Evolutionary conservation across 345 rosid genomes (phyloP).

Genomic region (Eucalyptus paniculata): DNA sequence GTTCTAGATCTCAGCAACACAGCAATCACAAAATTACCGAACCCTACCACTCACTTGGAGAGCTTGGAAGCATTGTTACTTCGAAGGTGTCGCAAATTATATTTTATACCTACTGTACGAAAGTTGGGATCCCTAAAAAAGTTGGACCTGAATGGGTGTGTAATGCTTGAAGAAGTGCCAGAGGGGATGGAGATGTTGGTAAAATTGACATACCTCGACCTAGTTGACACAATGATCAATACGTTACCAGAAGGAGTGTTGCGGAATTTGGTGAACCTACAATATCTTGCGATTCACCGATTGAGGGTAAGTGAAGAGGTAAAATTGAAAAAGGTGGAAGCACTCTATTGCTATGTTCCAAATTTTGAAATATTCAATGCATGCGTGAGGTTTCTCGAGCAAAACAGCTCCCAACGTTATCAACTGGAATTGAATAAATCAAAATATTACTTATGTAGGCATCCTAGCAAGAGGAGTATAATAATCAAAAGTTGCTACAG

Average conservation of each 20-base stretch:
- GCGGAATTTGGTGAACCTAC: neutral
- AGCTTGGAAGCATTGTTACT: neutral
- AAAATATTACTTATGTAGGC: too few species aligned
- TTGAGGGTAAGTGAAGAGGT: neutral
- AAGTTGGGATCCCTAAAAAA: neutral
- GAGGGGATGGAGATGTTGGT: neutral
- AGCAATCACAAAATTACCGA: neutral
- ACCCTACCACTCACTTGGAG: neutral
- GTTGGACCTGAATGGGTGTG: neutral
- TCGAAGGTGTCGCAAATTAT: rapidly evolving
- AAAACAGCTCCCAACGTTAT: neutral
- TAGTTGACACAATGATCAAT: rapidly evolving
- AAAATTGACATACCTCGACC: neutral
- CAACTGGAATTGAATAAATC: too few species aligned
- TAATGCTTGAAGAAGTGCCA: neutral
- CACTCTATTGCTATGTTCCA: neutral
- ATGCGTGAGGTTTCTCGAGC: neutral
- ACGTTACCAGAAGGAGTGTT: neutral
- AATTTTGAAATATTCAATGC: neutral
- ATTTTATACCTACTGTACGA: neutral
- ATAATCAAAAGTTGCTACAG: neutral
- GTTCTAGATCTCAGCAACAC: neutral
- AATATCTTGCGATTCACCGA: rapidly evolving
- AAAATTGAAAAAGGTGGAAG: neutral
- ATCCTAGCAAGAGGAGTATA: rapidly evolving